Base-by-base conservation (phyloP, 495 filamentous ascomycete species). In the Geopyxis carbonaria region DNA sequence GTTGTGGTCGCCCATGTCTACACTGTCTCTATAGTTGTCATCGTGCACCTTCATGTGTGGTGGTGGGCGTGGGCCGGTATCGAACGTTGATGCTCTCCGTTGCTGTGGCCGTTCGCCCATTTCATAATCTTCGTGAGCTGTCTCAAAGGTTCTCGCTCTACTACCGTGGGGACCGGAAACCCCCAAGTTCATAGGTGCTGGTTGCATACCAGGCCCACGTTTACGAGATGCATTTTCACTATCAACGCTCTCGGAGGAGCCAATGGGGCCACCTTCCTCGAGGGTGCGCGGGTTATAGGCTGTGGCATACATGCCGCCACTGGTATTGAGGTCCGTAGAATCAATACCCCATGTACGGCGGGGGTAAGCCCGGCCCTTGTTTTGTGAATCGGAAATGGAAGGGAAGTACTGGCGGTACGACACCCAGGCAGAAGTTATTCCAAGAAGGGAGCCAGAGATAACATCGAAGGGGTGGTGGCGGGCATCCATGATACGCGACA, bases 401-500 rank as follows among this genome's bases (percentile, higher is more conserved):
- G 73, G 73, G 46, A 70, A 71, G 45, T 72, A 72, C 50, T 71
- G 69, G 31, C 58, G 64, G 44, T 70, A 72, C 8, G 68, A 56
- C 36, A 64, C 48, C 38, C 53, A 63, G 31, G 65, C 69, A 37
- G 61, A 61, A 30, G 55, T 36, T 14, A 64, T 32, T 18, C 80
- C 80, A 31, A 86, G 70, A 2, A 78, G 50, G 15, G 68, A 76
- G 5, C 83, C 82, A 19, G 77, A 80, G 16, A 93, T 64, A 30
- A 91, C 84, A 43, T 93, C 84, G 59, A 93, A 91, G 9, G 76
- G 80, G 59, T 91, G 82, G 48, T 93, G 84, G 6, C 82, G 68
- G 51, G 78, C 83, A 53, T 93, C 84, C 66, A 83, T 74, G 58
- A 67, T 75, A 14, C 72, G 64, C n/a, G 68, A 73, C 30, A 67